These are phyloP conservation scores for Rostrohypoxylon terebratum DNA, from an alignment of 495 filamentous ascomycete species.

Conservation along the genomic window DNA sequence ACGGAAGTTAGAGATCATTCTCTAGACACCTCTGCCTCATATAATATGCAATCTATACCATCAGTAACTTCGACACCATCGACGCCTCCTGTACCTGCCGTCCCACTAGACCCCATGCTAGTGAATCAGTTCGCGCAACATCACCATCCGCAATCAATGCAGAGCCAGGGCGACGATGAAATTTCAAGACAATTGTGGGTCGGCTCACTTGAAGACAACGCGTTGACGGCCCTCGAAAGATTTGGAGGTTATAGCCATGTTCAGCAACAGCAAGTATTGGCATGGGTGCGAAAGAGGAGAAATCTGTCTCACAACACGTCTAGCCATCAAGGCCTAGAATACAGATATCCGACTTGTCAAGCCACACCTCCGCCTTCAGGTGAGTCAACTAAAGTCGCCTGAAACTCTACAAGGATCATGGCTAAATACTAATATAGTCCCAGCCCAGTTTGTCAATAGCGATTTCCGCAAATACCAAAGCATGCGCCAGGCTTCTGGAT, in stretches of 20 bases:
- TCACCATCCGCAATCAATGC: slow-evolving; percentile 21
- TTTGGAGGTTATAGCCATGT: slow-evolving; percentile 40
- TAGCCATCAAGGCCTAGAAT: slow-evolving; percentile 28
- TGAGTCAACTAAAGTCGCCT: slow-evolving; percentile 10
- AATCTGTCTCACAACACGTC: slow-evolving; percentile 19
- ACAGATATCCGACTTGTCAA: slow-evolving; percentile 33
- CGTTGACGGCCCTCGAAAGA: slow-evolving; percentile 40
- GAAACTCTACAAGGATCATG: not conserved
- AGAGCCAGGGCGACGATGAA: slow-evolving; percentile 28
- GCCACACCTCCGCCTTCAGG: slow-evolving; percentile 40
- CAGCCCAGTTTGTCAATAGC: slow-evolving; percentile 31
- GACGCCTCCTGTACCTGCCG: slow-evolving; percentile 38
- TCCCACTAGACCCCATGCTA: slow-evolving; percentile 42
- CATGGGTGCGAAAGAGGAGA: slow-evolving; percentile 46
- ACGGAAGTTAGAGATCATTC: slow-evolving; percentile 26
- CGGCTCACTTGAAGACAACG: slow-evolving; percentile 39
- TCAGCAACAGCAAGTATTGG: slow-evolving; percentile 44
- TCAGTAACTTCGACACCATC: slow-evolving; percentile 41
- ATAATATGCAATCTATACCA: slow-evolving; percentile 29
- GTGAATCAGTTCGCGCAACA: slow-evolving; percentile 26
- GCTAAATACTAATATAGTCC: slow-evolving; percentile 19
- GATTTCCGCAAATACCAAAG: slow-evolving; percentile 38
- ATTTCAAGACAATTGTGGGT: slow-evolving; percentile 36
- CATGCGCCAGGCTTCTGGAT: slow-evolving; percentile 36
- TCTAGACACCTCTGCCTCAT: slow-evolving; percentile 26